A percentile compares a stretch with the other conserved stretches of the same genome.
These are phyloP conservation scores for Saturnispora saitoi DNA, from an alignment of 805 yeast genomes.

Conservation along the genomic window DNA sequence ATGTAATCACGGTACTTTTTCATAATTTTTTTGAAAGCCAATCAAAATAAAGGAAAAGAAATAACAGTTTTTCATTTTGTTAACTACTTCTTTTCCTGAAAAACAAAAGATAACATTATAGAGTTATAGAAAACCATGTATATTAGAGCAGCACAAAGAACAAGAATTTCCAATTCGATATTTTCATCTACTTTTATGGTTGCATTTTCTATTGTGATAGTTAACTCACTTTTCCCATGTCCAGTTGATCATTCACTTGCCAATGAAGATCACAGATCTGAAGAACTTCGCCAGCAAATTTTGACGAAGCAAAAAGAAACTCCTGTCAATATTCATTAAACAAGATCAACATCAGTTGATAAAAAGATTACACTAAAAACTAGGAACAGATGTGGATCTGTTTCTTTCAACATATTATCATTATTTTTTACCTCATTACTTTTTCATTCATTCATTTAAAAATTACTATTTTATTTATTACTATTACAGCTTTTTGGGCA, in stretches of 20 bases:
- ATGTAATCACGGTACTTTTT: too few relatives aligned
- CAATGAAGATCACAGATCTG: slow-evolving; percentile 23
- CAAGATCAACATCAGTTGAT: not conserved
- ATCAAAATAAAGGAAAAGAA: slow-evolving; percentile 16
- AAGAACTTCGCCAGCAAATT: slow-evolving; percentile 2
- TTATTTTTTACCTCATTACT: not conserved
- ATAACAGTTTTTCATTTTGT: not conserved
- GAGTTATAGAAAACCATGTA: slow-evolving; percentile 7
- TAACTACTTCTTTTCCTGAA: not conserved
- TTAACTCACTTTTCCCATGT: slow-evolving; percentile 30
- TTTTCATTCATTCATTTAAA: not conserved
- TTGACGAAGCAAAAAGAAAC: slow-evolving; percentile 2
- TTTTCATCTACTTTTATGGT: slow-evolving; percentile 70
- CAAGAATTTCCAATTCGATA: slow-evolving; percentile 50
- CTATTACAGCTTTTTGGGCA: too few relatives aligned
- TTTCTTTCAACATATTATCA: not conserved
- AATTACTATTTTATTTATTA: too few relatives aligned
- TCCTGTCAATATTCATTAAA: not conserved
- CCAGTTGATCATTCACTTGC: slow-evolving; percentile 39
- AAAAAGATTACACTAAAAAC: not conserved
- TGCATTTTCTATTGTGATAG: slow-evolving; percentile 43
- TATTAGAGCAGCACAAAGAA: slow-evolving; percentile 49
- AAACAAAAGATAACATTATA: too few relatives aligned
- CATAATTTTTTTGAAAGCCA: not conserved
- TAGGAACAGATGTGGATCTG: slow-evolving; percentile 10